Evolutionary conservation across 805 yeast species (phyloP), one percentile per base, ranked within the genome.

Genomic region (Candida ipomoeae): DNA sequence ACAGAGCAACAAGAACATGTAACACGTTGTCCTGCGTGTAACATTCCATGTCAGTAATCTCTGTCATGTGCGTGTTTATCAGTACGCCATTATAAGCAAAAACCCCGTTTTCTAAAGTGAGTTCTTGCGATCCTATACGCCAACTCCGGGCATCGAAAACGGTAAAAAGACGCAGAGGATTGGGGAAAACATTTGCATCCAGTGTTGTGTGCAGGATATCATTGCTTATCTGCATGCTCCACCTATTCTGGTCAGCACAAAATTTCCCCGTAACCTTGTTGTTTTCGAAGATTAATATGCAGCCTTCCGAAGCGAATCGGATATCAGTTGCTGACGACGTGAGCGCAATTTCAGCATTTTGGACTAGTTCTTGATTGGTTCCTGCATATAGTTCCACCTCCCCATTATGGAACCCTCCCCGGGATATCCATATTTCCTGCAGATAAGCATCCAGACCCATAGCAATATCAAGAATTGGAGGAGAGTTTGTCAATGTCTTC

Each of bases 351-450:
- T 20, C 38, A 20, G 31, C 38, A 3, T n/a, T n/a, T 1, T 6
- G 38, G 14, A 20, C 20, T 18, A 42, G 8, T 8, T 37, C 32
- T 2, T n/a, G 11, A 10, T 4, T 4, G 2, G 21, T 4, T 7
- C 45, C 45, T 20, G 38, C 20, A 33, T 32, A 42, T n/a, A 33
- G 20, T 48, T 49, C 47, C 13, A 65, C 51, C 44, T 71, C 73
- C 1, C 73, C 71, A 42, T 67, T 62, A 23, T 67, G 62, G 50
- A 66, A 64, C 1, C 73, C 73, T 13, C 75, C 74, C 46, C 66
- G 71, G 39, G 70, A 64, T 13, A 64, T 48, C 17, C 63, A 50
- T 4, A 68, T 14, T 3, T 53, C 52, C 2, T 45, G 38, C 6
- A 26, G 29, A 20, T 52, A 42, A 8, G 36, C 48, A 2, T 48